phyloP scores from a whole-genome alignment of 2,329 filamentous ascomycete species.

The Fusarium sterilihyphosum region DNA sequence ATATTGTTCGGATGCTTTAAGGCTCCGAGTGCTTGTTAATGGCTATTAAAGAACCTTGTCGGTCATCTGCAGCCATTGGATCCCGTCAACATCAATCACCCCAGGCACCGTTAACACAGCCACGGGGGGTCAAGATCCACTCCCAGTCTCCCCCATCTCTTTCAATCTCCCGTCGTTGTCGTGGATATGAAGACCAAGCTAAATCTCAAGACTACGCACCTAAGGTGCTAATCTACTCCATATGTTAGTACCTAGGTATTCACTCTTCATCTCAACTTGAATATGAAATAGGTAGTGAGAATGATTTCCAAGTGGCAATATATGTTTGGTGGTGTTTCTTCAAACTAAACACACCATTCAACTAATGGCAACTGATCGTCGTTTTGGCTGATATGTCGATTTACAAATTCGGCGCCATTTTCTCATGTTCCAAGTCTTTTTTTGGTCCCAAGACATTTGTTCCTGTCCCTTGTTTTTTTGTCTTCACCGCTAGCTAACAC shows the following conservation, averaged over 20 bases:
- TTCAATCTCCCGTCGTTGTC: constrained; percentile 11
- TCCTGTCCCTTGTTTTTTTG: constrained; percentile 10
- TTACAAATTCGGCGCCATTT: constrained; percentile 22
- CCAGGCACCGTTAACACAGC: constrained; percentile 32
- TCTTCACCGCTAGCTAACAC: constrained; percentile 26
- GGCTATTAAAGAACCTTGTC: not conserved
- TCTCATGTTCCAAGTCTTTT: constrained; percentile 13
- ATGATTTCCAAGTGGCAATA: not conserved
- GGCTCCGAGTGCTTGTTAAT: not conserved
- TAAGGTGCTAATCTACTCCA: not conserved
- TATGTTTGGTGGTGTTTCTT: constrained; percentile 5
- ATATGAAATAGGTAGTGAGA: not conserved
- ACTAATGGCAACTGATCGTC: constrained; percentile 26
- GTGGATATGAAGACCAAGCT: not conserved
- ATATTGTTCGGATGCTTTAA: not conserved
- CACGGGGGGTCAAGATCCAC: constrained; percentile 29
- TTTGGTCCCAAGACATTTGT: constrained; percentile 15
- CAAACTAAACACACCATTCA: not conserved
- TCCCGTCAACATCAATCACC: constrained; percentile 26
- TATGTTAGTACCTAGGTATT: not conserved
- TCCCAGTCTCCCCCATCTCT: constrained; percentile 13
- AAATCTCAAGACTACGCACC: not conserved
- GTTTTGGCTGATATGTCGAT: constrained; percentile 19
- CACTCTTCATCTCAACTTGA: not conserved
- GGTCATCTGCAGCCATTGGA: constrained; percentile 9